Evolutionary conservation across 768 basidiomycete genomes (phyloP), one percentile per base, ranked within the genome.

Genomic region (Butyriboletus loyo): DNA sequence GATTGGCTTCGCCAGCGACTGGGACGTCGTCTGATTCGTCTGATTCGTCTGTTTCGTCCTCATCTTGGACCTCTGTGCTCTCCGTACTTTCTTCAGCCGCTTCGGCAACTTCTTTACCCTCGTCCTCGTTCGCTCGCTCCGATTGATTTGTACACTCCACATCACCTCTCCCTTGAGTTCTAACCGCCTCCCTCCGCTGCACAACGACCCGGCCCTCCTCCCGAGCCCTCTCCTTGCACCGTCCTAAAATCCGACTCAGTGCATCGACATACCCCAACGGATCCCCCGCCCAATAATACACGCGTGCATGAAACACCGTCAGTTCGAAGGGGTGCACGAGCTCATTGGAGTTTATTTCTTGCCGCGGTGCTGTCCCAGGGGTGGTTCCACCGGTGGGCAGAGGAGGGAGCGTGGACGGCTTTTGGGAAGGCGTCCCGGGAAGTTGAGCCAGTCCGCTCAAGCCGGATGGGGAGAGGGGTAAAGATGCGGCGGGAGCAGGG

Each of bases 241-340:
- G 81, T 42, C 63, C 70, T 47, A 92, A 70, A 53, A 92, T 70
- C n/a, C 68, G 79, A 53, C 74, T 75, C 22, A 93, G 75, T 27
- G 84, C 82, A 66, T 93, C 90, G 51, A 92, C 75, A 68, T 92
- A 89, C 3, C 83, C 86, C 78, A 88, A 81, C 63, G 82, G 77
- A 66, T 93, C 90, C 25, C 84, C 87, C 4, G 86, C 76, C 91
- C 90, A 92, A 63, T 91, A 92, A 63, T 81, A 82, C 25, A 89
- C 73, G 31, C 88, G 81, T 7, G 87, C 81, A 37, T 85, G 75
- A 73, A 92, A 84, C 46, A 92, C 85, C 49, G 73, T 76, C 61
- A 81, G 67, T 61, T 81, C 81, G 52, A 81, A 82, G 69, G 80
- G 59, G 36, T 72, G 62, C 11, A 53, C 9, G 19, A 65, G 44